phyloP scores from a whole-genome alignment of 169 alveolate genomes.

The Cryptosporidium tyzzeri region DNA sequence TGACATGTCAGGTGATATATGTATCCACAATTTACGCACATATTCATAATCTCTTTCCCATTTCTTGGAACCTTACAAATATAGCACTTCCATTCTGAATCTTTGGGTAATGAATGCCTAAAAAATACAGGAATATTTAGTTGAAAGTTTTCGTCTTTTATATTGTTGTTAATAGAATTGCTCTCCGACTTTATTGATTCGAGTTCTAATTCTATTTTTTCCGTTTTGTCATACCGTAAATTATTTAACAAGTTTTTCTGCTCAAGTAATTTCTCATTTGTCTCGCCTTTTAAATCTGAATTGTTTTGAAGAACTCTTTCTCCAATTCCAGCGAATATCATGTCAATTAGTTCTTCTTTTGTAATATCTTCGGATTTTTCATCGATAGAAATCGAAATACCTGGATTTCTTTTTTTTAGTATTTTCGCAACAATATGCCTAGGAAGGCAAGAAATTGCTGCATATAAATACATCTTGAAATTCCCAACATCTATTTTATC shows the following conservation, averaged over 20 bases:
- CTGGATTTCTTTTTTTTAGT: constrained; percentile 15
- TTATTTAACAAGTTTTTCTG: background rate
- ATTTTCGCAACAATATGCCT: constrained; percentile 10
- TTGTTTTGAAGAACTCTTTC: background rate
- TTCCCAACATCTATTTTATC: background rate
- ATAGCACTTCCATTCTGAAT: constrained; percentile 49
- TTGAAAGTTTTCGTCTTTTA: constrained; percentile 26
- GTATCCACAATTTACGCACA: constrained; percentile 72
- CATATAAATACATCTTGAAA: constrained; percentile 38
- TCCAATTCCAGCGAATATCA: constrained; percentile 3
- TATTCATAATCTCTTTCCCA: constrained; percentile 5
- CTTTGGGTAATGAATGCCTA: constrained; percentile 61
- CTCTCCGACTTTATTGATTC: background rate
- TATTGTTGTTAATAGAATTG: background rate
- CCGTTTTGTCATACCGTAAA: background rate
- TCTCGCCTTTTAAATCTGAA: background rate
- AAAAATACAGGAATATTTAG: constrained; percentile 51
- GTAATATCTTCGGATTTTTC: constrained; percentile 11
- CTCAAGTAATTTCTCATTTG: constrained; percentile 4
- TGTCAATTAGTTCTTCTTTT: constrained; percentile 20
- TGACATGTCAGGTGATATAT: constrained; percentile 47
- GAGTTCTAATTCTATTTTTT: constrained; percentile 4
- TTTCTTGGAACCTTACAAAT: constrained; percentile 31
- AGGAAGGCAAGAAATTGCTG: constrained; percentile 70
- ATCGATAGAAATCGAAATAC: background rate